These are phyloP conservation scores for Fusarium anguioides DNA, from an alignment of 2,329 filamentous ascomycete species.

Conservation along the genomic window DNA sequence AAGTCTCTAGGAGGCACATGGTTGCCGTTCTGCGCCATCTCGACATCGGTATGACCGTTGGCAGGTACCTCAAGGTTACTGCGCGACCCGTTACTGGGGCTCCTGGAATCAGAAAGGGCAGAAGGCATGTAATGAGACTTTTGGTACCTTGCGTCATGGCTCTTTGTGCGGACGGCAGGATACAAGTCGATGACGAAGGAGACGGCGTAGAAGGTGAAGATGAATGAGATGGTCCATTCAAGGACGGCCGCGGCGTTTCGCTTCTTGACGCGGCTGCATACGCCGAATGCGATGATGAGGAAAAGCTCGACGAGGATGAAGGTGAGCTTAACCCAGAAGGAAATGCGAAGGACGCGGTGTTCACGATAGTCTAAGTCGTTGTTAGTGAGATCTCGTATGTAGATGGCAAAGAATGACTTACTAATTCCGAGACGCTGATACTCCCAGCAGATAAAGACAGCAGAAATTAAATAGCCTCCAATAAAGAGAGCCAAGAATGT, in stretches of 20 bases:
- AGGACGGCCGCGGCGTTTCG: constrained; percentile 79
- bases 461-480: constrained; percentile 83
- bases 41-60: constrained; percentile 20
- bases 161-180: constrained; percentile 75
- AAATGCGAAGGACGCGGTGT: constrained; percentile 76
- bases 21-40: constrained; percentile 29
- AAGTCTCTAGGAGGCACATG: constrained; percentile 23
- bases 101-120: constrained; percentile 25
- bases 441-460: constrained; percentile 89
- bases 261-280: constrained; percentile 59
- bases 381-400: background rate
- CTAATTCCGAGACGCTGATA: constrained; percentile 86
- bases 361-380: constrained; percentile 72
- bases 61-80: constrained; percentile 9
- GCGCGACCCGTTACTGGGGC: constrained; percentile 26
- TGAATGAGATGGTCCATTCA: constrained; percentile 82
- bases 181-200: constrained; percentile 89
- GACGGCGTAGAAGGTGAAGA: constrained; percentile 89
- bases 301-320: constrained; percentile 85
- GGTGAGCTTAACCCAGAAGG: constrained; percentile 86
- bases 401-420: constrained; percentile 53
- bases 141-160: constrained; percentile 43
- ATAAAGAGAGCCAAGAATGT: constrained; percentile 87
- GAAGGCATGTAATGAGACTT: constrained; percentile 41
- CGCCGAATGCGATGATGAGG: constrained; percentile 79